Percentiles rank a stretch among this genome's conserved stretches.
Conservation (phyloP, 2,329 filamentous ascomycete species). For the Knoxdaviesia capensis region DNA sequence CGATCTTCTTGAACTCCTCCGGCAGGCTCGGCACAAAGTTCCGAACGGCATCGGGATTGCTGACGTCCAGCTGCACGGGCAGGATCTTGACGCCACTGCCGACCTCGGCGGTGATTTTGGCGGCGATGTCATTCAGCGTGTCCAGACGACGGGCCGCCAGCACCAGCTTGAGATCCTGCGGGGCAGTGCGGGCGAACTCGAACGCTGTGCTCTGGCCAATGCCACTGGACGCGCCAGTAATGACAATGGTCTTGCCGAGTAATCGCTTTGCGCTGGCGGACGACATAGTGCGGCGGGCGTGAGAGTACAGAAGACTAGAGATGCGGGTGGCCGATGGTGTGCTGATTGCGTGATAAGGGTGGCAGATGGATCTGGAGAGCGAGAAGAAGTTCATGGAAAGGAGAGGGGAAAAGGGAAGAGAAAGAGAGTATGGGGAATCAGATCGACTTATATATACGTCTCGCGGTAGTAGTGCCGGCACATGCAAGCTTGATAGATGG, state of each 20-base stretch:
- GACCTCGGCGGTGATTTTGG: constrained; percentile 56
- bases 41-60: constrained; percentile 53
- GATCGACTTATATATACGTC: too few species aligned
- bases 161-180: constrained; percentile 61
- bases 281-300: constrained; percentile 18
- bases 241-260: constrained; percentile 74
- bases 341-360: constrained; percentile 4
- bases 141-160: constrained; percentile 78
- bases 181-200: constrained; percentile 78
- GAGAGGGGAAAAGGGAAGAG: constrained; percentile 2
- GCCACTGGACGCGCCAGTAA: constrained; percentile 84
- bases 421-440: background rate
- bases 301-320: background rate
- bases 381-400: background rate
- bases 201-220: constrained; percentile 72
- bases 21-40: constrained; percentile 56
- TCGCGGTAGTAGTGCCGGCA: too few species aligned
- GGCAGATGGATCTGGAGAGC: constrained; percentile 2
- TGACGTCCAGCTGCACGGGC: constrained; percentile 72
- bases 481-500: too few species aligned
- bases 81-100: constrained; percentile 65
- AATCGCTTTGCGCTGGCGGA: constrained; percentile 66
- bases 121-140: constrained; percentile 52
- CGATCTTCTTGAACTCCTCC: constrained; percentile 62
- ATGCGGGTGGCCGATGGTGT: too few species aligned